phyloP scores from a whole-genome alignment of 2,329 filamentous ascomycete genomes.

The Westerdykella ornata region DNA sequence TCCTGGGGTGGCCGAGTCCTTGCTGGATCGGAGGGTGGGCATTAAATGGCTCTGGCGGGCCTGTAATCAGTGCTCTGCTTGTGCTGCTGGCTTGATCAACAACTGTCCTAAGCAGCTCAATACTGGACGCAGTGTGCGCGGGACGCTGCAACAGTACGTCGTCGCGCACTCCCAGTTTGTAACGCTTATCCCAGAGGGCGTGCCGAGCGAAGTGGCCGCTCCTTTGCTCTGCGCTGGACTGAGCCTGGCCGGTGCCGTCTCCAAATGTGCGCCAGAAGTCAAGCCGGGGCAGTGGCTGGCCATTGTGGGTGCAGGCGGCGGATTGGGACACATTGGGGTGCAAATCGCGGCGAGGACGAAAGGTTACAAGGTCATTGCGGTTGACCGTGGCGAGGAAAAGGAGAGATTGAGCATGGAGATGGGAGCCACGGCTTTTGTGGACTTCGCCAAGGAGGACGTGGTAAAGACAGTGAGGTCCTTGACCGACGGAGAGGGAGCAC shows the following conservation, averaged over 20 bases:
- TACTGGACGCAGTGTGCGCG: constrained; percentile 36
- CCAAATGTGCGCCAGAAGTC: constrained; percentile 72
- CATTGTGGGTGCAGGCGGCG: constrained; percentile 78
- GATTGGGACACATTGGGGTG: constrained; percentile 68
- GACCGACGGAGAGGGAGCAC: constrained; percentile 41
- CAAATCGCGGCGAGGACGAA: constrained; percentile 80
- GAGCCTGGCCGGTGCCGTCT: constrained; percentile 71
- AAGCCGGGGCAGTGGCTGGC: constrained; percentile 69
- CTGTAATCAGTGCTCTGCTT: constrained; percentile 36
- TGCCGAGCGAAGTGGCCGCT: constrained; percentile 33
- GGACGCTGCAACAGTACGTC: constrained; percentile 33
- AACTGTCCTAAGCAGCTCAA: constrained; percentile 41
- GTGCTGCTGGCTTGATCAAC: constrained; percentile 34
- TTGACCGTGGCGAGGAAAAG: constrained; percentile 81
- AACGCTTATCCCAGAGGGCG: constrained; percentile 30
- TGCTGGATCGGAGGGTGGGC: constrained; percentile 37
- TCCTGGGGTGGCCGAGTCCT: constrained; percentile 9
- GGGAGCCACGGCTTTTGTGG: constrained; percentile 67
- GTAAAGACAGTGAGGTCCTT: constrained; percentile 36
- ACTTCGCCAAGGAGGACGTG: constrained; percentile 57
- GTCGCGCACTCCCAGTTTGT: constrained; percentile 31
- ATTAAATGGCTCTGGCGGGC: constrained; percentile 44
- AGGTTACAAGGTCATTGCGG: constrained; percentile 74
- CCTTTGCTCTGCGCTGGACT: constrained; percentile 33
- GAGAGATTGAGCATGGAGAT: constrained; percentile 59